A percentile compares a stretch with the other conserved stretches of the same genome.
These are phyloP conservation scores for Apiospora malaysiana DNA, from an alignment of 2,329 filamentous ascomycete genomes.

Conservation along the genomic window DNA sequence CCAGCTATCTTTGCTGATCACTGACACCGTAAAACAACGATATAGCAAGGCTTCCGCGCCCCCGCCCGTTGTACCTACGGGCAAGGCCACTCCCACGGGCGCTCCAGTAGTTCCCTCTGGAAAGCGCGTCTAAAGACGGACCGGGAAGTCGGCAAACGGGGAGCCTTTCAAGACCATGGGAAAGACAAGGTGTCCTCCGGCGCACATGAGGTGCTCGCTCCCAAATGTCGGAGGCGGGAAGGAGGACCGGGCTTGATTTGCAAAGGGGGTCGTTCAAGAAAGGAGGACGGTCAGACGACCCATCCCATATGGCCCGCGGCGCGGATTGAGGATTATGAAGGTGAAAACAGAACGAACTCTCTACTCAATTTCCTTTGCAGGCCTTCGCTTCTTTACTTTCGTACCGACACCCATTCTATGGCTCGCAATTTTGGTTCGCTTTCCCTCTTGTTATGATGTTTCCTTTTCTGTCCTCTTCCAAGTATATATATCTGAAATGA, in stretches of 20 bases:
- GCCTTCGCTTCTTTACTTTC: slow-evolving; percentile 1
- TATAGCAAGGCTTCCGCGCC: neutral
- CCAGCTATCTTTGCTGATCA: neutral
- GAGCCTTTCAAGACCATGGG: neutral
- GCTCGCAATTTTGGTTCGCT: neutral
- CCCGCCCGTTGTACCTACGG: neutral
- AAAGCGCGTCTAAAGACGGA: neutral
- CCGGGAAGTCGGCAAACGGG: neutral
- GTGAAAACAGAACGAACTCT: neutral
- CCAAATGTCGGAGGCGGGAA: neutral
- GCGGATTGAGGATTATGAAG: neutral
- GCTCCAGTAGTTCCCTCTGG: neutral
- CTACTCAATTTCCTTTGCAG: neutral
- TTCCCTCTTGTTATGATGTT: neutral
- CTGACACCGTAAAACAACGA: neutral
- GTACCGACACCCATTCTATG: neutral
- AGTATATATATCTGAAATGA: neutral
- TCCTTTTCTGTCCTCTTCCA: neutral
- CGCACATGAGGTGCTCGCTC: neutral
- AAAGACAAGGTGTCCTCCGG: neutral
- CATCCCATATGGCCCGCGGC: neutral
- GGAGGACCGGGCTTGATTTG: neutral
- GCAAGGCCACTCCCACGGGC: slow-evolving; percentile 5
- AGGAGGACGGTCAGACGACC: neutral
- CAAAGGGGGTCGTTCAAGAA: neutral